Evolutionary conservation across 75 land plant species (phyloP), one percentile per base, ranked within the genome.

Genomic region (Pseudotsuga menziesii): DNA sequence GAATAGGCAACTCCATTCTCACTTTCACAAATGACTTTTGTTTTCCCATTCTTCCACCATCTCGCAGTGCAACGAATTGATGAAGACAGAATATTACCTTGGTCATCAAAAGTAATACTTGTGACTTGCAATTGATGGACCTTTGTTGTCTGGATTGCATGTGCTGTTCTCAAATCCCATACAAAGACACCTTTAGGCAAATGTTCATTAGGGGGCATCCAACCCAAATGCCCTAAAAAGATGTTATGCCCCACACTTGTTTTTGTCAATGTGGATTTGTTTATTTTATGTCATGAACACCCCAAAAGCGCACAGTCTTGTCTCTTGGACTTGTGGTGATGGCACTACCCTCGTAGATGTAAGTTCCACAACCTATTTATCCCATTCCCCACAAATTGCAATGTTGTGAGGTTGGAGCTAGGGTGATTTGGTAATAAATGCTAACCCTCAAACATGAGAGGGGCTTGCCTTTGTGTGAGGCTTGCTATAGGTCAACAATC

Each of bases 1-100:
- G 95, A 80, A 77, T 97, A 97, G 2, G 99, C 99, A 23, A 97
- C 93, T 75, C 92, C 99, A 87, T 86, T 94, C 79, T 94, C 95
- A 26, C 99, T 98, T 87, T 94, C 99, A 77, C 99, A 81, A 4
- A 97, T 81, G 70, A 94, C 76, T 78, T 86, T 89, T 55, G 92
- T 92, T 74, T 94, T 95, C 15, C 99, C 97, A 81, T 92, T 82
- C 75, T 80, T 82, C 14, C 81, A 81, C 41, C 99, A 0, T 1
- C 32, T 29, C 32, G 1, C 1, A 29, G 32, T 29, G 32, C 32
- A 29, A 1, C 32, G 32, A 29, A 29, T 29, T 29, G 32, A 29
- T 29, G 32, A 29, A 29, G 32, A 29, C 1, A 29, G 32, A 29
- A 29, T 29, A 29, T 29, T 29, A 29, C 32, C 32, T 29, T 29